A percentile compares a stretch with the other conserved stretches of the same genome.
Evolutionary conservation across 805 yeast genomes (phyloP).

Genomic region (Barnettozyma wickerhamii): DNA sequence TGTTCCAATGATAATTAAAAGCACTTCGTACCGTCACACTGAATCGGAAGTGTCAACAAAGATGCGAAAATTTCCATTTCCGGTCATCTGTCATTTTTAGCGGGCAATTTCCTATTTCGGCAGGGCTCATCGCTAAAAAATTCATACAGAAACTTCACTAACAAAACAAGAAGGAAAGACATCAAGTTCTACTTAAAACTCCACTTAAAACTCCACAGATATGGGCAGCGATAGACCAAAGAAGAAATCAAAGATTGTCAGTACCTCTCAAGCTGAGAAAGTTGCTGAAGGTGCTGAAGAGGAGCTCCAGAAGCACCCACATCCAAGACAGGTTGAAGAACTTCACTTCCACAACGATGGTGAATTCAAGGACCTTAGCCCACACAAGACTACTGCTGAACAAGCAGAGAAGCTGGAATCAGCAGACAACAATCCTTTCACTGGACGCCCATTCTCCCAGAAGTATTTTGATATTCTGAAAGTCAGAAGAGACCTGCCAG

Average conservation of each 20-base stretch:
- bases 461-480: conserved; percentile 76
- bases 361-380: conserved; percentile 49
- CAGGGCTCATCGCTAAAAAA: too few species aligned
- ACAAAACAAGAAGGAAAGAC: background rate
- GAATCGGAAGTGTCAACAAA: too few species aligned
- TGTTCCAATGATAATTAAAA: too few species aligned
- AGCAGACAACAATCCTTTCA: conserved; percentile 71
- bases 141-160: too few species aligned
- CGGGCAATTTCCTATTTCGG: too few species aligned
- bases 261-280: conserved; percentile 53
- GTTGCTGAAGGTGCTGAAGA: conserved; percentile 68
- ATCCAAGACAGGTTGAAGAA: conserved; percentile 29
- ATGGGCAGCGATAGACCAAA: conserved; percentile 34
- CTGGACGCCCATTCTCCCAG: conserved; percentile 56
- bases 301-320: conserved; percentile 45
- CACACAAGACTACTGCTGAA: conserved; percentile 63
- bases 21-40: too few species aligned
- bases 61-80: too few species aligned
- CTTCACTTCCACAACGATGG: conserved; percentile 60
- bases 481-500: conserved; percentile 83
- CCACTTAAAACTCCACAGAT: conserved; percentile 2
- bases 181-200: background rate
- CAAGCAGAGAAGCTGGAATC: conserved; percentile 58
- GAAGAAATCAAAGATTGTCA: conserved; percentile 46
- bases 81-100: too few species aligned